Conservation (phyloP, 2,329 filamentous ascomycete species). For the Tolypocladium guangdongense region DNA sequence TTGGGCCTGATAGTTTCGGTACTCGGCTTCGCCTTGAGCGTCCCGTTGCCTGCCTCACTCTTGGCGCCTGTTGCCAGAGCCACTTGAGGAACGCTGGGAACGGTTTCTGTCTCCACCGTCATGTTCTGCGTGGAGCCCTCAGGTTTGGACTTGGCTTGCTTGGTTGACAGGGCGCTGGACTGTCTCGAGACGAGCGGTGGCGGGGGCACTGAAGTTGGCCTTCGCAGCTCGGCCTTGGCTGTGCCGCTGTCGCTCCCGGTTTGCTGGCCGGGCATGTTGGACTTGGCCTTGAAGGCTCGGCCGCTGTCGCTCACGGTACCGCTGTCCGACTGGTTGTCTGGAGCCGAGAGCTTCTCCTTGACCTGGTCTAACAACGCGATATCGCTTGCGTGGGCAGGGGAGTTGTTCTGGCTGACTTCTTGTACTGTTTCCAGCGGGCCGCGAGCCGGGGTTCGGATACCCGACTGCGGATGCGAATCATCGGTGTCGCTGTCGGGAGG, state of each 20-base stretch:
- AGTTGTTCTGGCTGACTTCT: slow-evolving; percentile 70
- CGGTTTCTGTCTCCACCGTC: slow-evolving; percentile 96
- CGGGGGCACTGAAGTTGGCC: slow-evolving; percentile 37
- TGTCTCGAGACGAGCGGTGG: slow-evolving; percentile 50
- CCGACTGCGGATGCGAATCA: slow-evolving; percentile 34
- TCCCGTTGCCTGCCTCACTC: slow-evolving; percentile 54
- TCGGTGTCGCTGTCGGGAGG: slow-evolving; percentile 42
- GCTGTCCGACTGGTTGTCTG: slow-evolving; percentile 30
- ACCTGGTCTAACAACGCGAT: slow-evolving; percentile 37
- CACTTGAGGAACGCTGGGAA: slow-evolving; percentile 79
- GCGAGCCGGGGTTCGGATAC: slow-evolving; percentile 47
- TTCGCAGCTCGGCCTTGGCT: slow-evolving; percentile 28
- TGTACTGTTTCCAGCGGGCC: slow-evolving; percentile 80
- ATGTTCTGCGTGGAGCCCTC: slow-evolving; percentile 80
- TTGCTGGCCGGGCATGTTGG: slow-evolving; percentile 38
- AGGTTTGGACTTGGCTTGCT: slow-evolving; percentile 57
- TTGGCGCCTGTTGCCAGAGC: slow-evolving; percentile 57
- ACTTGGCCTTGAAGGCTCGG: slow-evolving; percentile 34
- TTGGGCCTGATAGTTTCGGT: slow-evolving; percentile 92
- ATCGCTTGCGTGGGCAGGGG: slow-evolving; percentile 42
- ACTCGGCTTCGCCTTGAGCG: slow-evolving; percentile 75
- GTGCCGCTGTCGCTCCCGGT: slow-evolving; percentile 58
- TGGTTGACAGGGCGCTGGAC: slow-evolving; percentile 52
- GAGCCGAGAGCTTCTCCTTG: slow-evolving; percentile 34
- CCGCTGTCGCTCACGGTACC: slow-evolving; percentile 23